Conservation (phyloP, 1,284 basidiomycete genomes). For the Anthracocystis setariae region DNA sequence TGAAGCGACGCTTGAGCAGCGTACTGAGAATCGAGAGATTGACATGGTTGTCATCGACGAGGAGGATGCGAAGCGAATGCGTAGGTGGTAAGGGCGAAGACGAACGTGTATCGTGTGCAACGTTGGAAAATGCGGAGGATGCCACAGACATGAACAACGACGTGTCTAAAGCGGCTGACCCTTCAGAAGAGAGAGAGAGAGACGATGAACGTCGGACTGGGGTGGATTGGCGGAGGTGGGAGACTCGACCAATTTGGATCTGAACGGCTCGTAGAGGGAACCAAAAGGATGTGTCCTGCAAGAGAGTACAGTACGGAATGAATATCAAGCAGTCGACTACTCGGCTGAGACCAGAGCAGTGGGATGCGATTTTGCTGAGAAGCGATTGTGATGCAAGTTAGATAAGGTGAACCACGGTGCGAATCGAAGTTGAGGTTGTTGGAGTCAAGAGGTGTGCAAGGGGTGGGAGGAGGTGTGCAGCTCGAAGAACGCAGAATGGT, state of each 20-base stretch:
- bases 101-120: slow-evolving; percentile 13
- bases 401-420: not conserved
- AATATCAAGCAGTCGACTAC: not conserved
- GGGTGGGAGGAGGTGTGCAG: slow-evolving; percentile 5
- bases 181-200: slow-evolving; percentile 19
- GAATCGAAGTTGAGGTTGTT: not conserved
- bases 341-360: not conserved
- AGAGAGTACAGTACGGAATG: not conserved
- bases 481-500: slow-evolving; percentile 35
- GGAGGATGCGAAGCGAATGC: slow-evolving; percentile 52
- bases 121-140: slow-evolving; percentile 5
- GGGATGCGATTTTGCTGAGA: no score
- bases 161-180: slow-evolving; percentile 36
- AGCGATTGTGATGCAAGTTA: no score
- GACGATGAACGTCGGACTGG: slow-evolving; percentile 15
- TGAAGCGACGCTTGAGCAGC: slow-evolving; percentile 55
- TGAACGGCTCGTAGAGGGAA: slow-evolving; percentile 1
- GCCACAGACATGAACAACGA: slow-evolving; percentile 23
- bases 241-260: slow-evolving; percentile 2
- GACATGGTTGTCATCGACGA: slow-evolving; percentile 62
- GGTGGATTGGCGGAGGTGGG: slow-evolving; percentile 5
- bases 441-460: not conserved
- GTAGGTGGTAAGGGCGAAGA: slow-evolving; percentile 32
- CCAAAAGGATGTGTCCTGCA: not conserved
- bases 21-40: slow-evolving; percentile 55